phyloP scores from a whole-genome alignment of 176 grass and related monocot species.

The Bonia amplexicaulis region DNA sequence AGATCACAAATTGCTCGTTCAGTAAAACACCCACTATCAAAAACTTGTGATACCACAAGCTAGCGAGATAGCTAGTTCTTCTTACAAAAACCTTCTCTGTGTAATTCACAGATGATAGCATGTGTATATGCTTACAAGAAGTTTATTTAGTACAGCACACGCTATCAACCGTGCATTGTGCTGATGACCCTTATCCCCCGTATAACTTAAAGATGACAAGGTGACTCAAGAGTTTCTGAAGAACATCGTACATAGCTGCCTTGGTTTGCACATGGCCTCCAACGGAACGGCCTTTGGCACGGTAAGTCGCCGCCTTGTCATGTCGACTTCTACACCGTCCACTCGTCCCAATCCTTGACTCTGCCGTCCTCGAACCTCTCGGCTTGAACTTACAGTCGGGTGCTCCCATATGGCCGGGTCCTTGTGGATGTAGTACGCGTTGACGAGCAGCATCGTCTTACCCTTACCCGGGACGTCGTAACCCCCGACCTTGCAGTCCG shows the following conservation, averaged over 20 bases:
- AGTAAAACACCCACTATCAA: no score
- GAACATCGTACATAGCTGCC: slow-evolving; percentile 17
- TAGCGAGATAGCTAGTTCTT: neutral
- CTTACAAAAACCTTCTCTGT: neutral
- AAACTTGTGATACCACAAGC: neutral
- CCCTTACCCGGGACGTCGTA: slow-evolving; percentile 48
- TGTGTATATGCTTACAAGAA: neutral
- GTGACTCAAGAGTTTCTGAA: neutral
- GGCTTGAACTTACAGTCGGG: slow-evolving; percentile 38
- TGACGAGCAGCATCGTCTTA: slow-evolving; percentile 57
- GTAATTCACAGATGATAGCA: neutral
- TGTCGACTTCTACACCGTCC: slow-evolving; percentile 33
- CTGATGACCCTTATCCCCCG: no score
- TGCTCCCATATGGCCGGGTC: slow-evolving; percentile 37
- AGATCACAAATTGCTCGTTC: no score
- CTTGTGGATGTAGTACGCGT: slow-evolving; percentile 63
- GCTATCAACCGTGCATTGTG: neutral
- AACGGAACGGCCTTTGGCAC: slow-evolving; percentile 38
- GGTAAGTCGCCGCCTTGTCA: slow-evolving; percentile 34
- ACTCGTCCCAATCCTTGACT: slow-evolving; percentile 14
- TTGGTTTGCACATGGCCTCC: slow-evolving; percentile 37
- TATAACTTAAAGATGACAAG: no score
- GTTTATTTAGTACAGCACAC: neutral
- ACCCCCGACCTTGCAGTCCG: slow-evolving; percentile 54
- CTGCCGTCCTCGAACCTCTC: slow-evolving; percentile 43